A percentile compares a stretch with the other conserved stretches of the same genome.
These are phyloP conservation scores for Flaveria ramosissima DNA, from an alignment of 129 eudicot genomes.

Conservation along the genomic window DNA sequence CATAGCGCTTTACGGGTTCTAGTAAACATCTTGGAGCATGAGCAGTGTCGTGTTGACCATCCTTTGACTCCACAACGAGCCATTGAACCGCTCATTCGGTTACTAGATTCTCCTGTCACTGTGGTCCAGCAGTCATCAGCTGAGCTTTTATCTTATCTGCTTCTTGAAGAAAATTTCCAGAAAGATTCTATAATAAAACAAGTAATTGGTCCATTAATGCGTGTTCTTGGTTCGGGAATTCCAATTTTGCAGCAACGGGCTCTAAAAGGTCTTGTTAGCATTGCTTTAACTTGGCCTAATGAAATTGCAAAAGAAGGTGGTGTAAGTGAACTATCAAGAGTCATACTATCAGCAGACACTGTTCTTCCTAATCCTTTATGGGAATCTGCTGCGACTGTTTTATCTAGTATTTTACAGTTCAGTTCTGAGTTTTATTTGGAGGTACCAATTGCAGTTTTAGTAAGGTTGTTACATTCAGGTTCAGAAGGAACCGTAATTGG, in stretches of 20 bases:
- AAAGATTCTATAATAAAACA: slow-evolving; percentile 74
- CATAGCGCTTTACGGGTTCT: slow-evolving; percentile 93
- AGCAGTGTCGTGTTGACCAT: slow-evolving; percentile 66
- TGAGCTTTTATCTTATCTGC: slow-evolving; percentile 85
- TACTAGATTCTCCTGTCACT: slow-evolving; percentile 79
- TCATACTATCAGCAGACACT: slow-evolving; percentile 77
- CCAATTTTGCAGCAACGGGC: slow-evolving; percentile 91
- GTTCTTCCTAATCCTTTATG: slow-evolving; percentile 83
- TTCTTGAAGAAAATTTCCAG: slow-evolving; percentile 79
- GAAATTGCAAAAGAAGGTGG: slow-evolving; percentile 99
- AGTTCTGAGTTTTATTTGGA: slow-evolving; percentile 94
- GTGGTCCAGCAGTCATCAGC: slow-evolving; percentile 91
- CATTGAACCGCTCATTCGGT: slow-evolving; percentile 77
- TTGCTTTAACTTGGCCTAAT: slow-evolving; percentile 84
- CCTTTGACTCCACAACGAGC: slow-evolving; percentile 72
- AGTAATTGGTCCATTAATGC: slow-evolving; percentile 88
- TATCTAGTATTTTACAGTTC: slow-evolving; percentile 87
- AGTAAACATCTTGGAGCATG: slow-evolving; percentile 83
- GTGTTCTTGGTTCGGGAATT: slow-evolving; percentile 79
- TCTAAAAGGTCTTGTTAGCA: slow-evolving; percentile 76
- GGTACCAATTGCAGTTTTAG: slow-evolving; percentile 95
- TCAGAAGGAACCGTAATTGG: slow-evolving; percentile 84
- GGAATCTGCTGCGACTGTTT: slow-evolving; percentile 94
- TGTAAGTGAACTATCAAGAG: slow-evolving; percentile 83
- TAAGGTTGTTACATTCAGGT: slow-evolving; percentile 82